Base-by-base conservation (phyloP, 2,329 filamentous ascomycete genomes). In the Alternaria brassicicola region DNA sequence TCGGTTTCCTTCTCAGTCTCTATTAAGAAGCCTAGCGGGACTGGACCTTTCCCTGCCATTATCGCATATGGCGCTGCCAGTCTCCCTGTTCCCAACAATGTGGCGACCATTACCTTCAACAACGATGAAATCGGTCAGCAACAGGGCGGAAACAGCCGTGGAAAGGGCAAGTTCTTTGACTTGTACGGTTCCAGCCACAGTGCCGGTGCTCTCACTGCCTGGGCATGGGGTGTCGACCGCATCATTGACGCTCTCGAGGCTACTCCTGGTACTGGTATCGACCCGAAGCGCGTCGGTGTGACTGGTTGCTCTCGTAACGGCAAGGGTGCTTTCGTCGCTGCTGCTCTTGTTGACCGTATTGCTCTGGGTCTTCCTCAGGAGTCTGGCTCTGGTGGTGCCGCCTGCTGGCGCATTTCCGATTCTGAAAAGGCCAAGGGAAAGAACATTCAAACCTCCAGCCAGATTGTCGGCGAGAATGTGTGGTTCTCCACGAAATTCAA, bases 291-390 rank as follows among this genome's bases (percentile, higher is more conserved):
- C 23, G 53, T 78, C 12, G 86, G 84, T 46, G 85, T 88, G 2
- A 88, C 85, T 13, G 86, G 86, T 5, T 89, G 86, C 79, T 88
- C 85, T 52, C 83, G 86, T 38, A 87, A 88, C 74, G 86, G 85
- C 55, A 88, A 88, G 77, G 86, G 86, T 12, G 86, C 86, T 28
- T 82, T 88, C 61, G 78, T 88, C n/a, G 84, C 82, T 4, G 85
- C 85, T 15, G 86, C 86, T 2, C 78, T 88, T 21, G 84, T 86
- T 58, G 70, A 79, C 52, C 85, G 86, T 39, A 85, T 88, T 58
- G 85, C 83, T 17, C 80, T 89, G 31, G 86, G 85, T 13, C 80
- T 89, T 33, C 85, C 86, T 0, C 86, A 88, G 71, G 86, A 88
- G 75, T 86, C 84, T 6, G 86, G 86, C 19, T 83, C 85, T 0